Percentiles rank a stretch among this genome's conserved stretches.
Evolutionary conservation across 345 rosid species (phyloP).

Genomic region (Microcos paniculata): DNA sequence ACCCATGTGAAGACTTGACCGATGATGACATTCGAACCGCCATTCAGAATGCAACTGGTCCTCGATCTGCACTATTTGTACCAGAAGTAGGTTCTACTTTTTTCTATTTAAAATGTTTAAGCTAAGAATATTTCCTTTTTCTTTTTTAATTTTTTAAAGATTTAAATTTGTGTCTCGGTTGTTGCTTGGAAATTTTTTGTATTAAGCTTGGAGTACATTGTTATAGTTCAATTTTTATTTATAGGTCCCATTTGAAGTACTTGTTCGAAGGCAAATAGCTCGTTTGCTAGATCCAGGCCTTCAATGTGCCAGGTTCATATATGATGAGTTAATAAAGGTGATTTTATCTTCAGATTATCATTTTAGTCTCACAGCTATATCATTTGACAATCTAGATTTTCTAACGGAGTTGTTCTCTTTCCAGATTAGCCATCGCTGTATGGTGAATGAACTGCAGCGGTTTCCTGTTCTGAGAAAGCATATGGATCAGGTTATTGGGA

Average conservation of each 20-base stretch:
- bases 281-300: constrained; percentile 93
- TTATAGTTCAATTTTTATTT: constrained; percentile 15
- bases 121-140: neutral
- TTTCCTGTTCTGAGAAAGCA: constrained; percentile 88
- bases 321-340: constrained; percentile 90
- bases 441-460: constrained; percentile 68
- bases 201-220: neutral
- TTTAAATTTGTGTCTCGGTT: neutral
- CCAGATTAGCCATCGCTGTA: constrained; percentile 91
- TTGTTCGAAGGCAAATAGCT: constrained; percentile 85
- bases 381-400: neutral
- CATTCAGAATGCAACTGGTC: constrained; percentile 97
- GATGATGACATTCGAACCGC: constrained; percentile 92
- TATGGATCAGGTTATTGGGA: constrained; percentile 91
- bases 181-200: neutral
- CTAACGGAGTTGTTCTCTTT: constrained; percentile 15
- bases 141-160: neutral
- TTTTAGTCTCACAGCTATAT: neutral
- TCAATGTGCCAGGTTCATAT: constrained; percentile 96
- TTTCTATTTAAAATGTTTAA: constrained; percentile 6
- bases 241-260: constrained; percentile 96
- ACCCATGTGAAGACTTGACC: constrained; percentile 95
- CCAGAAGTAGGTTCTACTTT: constrained; percentile 63
- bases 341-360: neutral
- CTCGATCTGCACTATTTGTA: constrained; percentile 82